Conservation (phyloP, 2,329 filamentous ascomycete genomes). For the Penicillium oxalicum region DNA sequence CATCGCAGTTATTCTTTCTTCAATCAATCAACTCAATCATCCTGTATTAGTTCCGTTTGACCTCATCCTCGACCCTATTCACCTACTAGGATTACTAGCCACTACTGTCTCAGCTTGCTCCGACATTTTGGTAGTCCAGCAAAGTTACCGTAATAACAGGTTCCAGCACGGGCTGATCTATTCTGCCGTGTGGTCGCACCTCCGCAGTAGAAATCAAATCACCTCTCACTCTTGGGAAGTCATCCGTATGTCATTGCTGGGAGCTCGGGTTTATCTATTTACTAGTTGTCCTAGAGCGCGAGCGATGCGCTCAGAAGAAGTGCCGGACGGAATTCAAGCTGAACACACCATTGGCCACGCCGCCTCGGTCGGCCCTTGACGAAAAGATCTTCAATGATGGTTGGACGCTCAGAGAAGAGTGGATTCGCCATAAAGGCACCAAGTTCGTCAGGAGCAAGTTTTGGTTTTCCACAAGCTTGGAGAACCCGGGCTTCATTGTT, state of each 20-base stretch:
- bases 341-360: neutral
- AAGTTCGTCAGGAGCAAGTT: neutral
- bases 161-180: no score
- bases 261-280: neutral
- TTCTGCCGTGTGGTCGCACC: no score
- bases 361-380: neutral
- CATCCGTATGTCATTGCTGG: neutral
- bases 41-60: no score
- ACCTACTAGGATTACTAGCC: no score
- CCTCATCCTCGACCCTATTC: no score
- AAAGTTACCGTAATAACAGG: no score
- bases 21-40: no score
- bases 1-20: no score
- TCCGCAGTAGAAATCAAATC: no score
- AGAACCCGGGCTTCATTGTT: neutral
- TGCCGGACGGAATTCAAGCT: neutral
- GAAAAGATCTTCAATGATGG: neutral
- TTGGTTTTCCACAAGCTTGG: neutral
- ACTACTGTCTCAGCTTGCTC: no score
- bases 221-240: neutral
- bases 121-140: no score
- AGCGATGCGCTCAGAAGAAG: neutral
- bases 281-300: neutral
- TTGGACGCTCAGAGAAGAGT: neutral
- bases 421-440: neutral